Percentiles rank a stretch among this genome's conserved stretches.
These are phyloP conservation scores for Paramecium sonneborni DNA, from an alignment of 73 alveolate genomes.

Conservation along the genomic window DNA sequence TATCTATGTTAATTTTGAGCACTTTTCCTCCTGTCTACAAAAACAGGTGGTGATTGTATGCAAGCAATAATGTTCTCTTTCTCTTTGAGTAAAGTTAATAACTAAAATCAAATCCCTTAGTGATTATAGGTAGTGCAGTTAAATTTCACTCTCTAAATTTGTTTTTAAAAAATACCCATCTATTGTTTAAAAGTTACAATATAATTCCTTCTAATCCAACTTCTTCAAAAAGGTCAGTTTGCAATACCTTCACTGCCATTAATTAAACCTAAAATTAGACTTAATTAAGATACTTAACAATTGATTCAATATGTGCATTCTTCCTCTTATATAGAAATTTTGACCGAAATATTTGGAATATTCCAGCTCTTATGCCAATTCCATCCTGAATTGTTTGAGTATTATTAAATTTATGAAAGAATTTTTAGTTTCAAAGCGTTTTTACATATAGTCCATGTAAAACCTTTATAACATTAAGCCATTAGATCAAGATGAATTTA, in stretches of 20 bases:
- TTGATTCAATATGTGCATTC: not conserved
- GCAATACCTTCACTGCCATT: not conserved
- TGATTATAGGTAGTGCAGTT: conserved; percentile 48
- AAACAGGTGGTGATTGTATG: conserved; percentile 59
- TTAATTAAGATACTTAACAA: not conserved
- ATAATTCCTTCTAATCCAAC: conserved; percentile 56
- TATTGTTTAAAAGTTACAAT: not conserved
- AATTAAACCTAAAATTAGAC: conserved; percentile 41
- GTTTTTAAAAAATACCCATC: not conserved
- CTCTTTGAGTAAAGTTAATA: not conserved
- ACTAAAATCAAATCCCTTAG: conserved; percentile 53
- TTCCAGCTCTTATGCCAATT: conserved; percentile 79
- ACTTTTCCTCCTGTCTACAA: conserved; percentile 50
- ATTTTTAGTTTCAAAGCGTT: not conserved
- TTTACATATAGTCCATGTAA: not conserved
- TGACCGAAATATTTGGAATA: conserved; percentile 65
- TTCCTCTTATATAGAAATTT: conserved; percentile 59
- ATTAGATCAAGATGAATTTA: not conserved
- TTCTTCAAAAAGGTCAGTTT: conserved; percentile 18
- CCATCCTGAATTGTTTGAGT: conserved; percentile 57
- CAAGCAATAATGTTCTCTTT: not conserved
- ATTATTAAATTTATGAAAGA: not conserved
- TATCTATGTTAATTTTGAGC: conserved; percentile 6
- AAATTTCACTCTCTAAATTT: conserved; percentile 8
- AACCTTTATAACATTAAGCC: not conserved